phyloP scores from a whole-genome alignment of 148 eudicot species.

The Persicaria tinctoria region DNA sequence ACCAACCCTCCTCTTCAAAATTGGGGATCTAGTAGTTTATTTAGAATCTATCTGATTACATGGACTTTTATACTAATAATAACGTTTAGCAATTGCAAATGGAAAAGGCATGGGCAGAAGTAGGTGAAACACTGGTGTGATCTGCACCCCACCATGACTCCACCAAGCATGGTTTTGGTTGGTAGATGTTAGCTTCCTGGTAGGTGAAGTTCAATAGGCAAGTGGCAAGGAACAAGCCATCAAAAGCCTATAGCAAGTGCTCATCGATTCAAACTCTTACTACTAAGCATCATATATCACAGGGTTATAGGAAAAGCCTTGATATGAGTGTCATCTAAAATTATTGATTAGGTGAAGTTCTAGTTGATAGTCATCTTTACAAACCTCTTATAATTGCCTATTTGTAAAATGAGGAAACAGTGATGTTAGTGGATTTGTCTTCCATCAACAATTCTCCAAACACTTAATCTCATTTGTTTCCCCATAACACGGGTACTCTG shows the following conservation, averaged over 20 bases:
- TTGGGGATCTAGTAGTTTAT: background rate
- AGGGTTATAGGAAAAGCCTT: too few species aligned
- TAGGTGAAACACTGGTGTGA: conserved; percentile 4
- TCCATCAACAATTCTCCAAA: too few species aligned
- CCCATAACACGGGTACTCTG: too few species aligned
- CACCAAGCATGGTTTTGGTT: background rate
- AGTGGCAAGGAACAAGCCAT: background rate
- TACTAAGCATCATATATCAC: too few species aligned
- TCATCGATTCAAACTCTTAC: too few species aligned
- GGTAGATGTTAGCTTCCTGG: conserved; percentile 9
- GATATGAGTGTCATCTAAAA: too few species aligned
- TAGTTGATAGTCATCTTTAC: too few species aligned
- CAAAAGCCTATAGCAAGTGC: background rate
- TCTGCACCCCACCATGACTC: background rate
- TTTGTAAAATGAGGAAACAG: too few species aligned
- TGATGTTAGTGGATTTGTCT: too few species aligned
- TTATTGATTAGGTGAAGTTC: too few species aligned
- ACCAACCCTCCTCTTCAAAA: background rate
- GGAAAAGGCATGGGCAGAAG: background rate
- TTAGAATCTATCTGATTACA: background rate
- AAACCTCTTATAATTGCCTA: too few species aligned
- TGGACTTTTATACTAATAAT: background rate
- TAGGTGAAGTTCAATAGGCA: background rate
- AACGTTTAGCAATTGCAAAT: background rate
- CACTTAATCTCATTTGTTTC: too few species aligned